A percentile compares a stretch with the other conserved stretches of the same genome.
Conservation (phyloP, 192 early-diverging fungal genomes). For the Backusella parvicylindrica region DNA sequence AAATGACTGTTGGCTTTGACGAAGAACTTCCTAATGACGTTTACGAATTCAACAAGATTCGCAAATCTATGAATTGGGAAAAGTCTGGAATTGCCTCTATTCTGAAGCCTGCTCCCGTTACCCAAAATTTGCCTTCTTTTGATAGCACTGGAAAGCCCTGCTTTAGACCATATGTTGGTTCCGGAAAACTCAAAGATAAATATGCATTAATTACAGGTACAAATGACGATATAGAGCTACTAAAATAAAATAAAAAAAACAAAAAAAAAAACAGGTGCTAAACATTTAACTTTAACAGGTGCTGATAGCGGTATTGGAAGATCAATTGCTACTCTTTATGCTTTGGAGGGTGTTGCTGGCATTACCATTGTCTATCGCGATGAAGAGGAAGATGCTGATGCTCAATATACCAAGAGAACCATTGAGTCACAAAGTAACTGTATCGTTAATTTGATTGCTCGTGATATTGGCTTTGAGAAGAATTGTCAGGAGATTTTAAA, state of each 20-base stretch:
- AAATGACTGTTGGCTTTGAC: constrained; percentile 36
- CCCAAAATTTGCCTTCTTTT: constrained; percentile 40
- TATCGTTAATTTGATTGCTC: constrained; percentile 32
- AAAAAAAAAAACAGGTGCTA: background rate
- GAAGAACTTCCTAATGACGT: constrained; percentile 35
- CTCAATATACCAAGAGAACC: constrained; percentile 37
- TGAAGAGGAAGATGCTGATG: constrained; percentile 53
- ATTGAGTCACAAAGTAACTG: constrained; percentile 33
- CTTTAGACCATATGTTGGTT: constrained; percentile 40
- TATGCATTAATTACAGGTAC: constrained; percentile 45
- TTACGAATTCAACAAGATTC: constrained; percentile 33
- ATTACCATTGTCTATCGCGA: constrained; percentile 50
- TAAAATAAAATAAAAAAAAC: too few species aligned
- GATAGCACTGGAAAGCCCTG: constrained; percentile 27
- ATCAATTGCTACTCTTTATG: constrained; percentile 48
- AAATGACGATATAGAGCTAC: background rate
- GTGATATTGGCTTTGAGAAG: constrained; percentile 39
- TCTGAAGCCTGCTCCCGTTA: constrained; percentile 39
- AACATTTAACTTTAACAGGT: constrained; percentile 8
- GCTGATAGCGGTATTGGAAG: constrained; percentile 51
- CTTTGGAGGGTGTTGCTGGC: constrained; percentile 44
- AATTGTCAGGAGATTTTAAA: constrained; percentile 40
- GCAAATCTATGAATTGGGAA: constrained; percentile 27
- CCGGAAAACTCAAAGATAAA: constrained; percentile 44
- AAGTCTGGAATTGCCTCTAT: constrained; percentile 32